Conservation (phyloP, 139 green algal genomes). For the Picochlorum sp. region DNA sequence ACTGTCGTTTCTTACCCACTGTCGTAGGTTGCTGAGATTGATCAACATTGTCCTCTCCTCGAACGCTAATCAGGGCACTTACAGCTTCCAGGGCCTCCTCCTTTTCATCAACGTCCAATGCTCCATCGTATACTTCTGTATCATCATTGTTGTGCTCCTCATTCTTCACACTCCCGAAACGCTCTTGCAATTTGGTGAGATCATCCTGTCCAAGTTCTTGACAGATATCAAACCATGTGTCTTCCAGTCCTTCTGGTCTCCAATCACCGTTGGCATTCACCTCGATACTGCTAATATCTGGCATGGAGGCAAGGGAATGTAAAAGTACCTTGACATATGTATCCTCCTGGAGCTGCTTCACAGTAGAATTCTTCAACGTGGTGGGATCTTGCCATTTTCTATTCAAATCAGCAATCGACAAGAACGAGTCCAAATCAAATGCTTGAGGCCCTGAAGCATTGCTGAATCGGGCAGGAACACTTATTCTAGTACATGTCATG, state of each 20-base stretch:
- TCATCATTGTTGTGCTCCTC: neutral
- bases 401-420: conserved; percentile 54
- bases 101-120: neutral
- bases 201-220: neutral
- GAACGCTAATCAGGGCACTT: neutral
- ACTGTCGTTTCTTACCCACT: neutral
- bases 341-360: conserved; percentile 56
- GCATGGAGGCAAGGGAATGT: neutral
- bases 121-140: neutral
- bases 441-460: conserved; percentile 35
- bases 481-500: conserved; percentile 24
- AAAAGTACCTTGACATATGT: conserved; percentile 30
- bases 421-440: conserved; percentile 80
- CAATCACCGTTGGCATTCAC: conserved; percentile 33
- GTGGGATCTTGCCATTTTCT: conserved; percentile 84
- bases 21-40: neutral
- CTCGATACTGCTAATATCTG: conserved; percentile 2
- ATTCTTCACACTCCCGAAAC: neutral
- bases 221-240: neutral
- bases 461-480: conserved; percentile 23
- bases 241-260: conserved; percentile 24
- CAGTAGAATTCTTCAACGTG: conserved; percentile 39
- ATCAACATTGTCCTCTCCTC: neutral
- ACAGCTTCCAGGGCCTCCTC: conserved; percentile 17
- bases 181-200: neutral